phyloP scores from a whole-genome alignment of 2,329 filamentous ascomycete species.

The Sphaerulina vaccinii region DNA sequence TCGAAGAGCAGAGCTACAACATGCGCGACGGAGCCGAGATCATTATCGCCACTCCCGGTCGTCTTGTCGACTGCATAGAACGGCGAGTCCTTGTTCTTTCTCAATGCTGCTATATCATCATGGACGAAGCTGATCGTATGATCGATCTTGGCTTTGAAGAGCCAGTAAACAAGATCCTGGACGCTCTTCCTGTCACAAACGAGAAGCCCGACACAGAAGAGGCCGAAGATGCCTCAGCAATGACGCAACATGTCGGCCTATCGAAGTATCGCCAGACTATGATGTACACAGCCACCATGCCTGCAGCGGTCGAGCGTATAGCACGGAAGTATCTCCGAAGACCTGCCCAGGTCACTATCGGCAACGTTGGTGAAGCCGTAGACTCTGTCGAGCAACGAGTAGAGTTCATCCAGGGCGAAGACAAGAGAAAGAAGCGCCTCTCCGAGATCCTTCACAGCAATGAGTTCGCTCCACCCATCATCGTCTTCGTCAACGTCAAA shows the following conservation, averaged over 20 bases:
- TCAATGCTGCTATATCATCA: conserved; percentile 98
- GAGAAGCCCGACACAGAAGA: conserved; percentile 94
- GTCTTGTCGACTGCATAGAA: conserved; percentile 95
- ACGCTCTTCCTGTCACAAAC: conserved; percentile 86
- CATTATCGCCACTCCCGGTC: conserved; percentile 96
- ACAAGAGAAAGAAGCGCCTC: conserved; percentile 95
- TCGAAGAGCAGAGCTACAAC: conserved; percentile 90
- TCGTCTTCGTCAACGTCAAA: conserved; percentile 99
- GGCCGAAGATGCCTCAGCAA: conserved; percentile 80
- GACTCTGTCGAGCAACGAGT: conserved; percentile 97
- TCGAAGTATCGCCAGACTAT: conserved; percentile 93
- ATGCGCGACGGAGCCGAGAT: conserved; percentile 93
- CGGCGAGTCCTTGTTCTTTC: conserved; percentile 83
- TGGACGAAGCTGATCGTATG: conserved; percentile 99
- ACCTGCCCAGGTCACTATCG: conserved; percentile 91
- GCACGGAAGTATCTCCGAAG: conserved; percentile 94
- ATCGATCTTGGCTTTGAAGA: conserved; percentile 98
- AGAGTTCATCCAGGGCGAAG: conserved; percentile 85
- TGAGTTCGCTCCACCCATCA: conserved; percentile 85
- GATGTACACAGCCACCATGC: conserved; percentile 99
- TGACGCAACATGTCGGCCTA: conserved; percentile 74
- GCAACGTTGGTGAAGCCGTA: conserved; percentile 90
- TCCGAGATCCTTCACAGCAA: conserved; percentile 79
- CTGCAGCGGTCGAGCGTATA: conserved; percentile 84
- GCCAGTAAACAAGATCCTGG: conserved; percentile 93